phyloP scores from a whole-genome alignment of 2,329 filamentous ascomycete species.

The Paraphoma sp. region DNA sequence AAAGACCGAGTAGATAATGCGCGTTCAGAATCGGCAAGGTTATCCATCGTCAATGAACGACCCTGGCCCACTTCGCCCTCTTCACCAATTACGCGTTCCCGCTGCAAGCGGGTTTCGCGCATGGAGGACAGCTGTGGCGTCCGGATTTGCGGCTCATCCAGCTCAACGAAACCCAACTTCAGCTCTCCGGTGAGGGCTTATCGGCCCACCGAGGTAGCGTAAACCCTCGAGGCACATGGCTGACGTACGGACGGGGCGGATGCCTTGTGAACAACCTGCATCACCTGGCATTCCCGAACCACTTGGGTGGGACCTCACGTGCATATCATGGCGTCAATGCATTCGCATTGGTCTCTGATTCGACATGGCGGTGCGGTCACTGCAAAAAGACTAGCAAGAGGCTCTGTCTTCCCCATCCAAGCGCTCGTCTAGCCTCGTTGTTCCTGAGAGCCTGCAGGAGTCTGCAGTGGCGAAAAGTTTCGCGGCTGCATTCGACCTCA shows the following conservation, averaged over 20 bases:
- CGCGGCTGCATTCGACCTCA: not conserved
- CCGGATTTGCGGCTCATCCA: slow-evolving; percentile 16
- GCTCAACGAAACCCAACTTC: slow-evolving; percentile 15
- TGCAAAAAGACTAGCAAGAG: slow-evolving; percentile 29
- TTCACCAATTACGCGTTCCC: slow-evolving; percentile 27
- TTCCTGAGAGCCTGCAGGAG: slow-evolving; percentile 31
- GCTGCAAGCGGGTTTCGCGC: slow-evolving; percentile 29
- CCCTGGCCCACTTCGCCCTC: not conserved
- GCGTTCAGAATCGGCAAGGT: slow-evolving; percentile 21
- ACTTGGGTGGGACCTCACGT: slow-evolving; percentile 25
- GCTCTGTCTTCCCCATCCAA: slow-evolving; percentile 46
- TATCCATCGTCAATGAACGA: slow-evolving; percentile 11
- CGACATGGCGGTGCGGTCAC: slow-evolving; percentile 19
- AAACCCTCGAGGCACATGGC: slow-evolving; percentile 33
- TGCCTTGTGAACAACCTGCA: slow-evolving; percentile 29
- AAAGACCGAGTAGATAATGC: not conserved
- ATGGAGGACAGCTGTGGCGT: slow-evolving; percentile 20
- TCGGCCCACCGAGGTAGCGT: slow-evolving; percentile 5
- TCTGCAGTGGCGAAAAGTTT: slow-evolving; percentile 4
- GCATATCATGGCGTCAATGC: slow-evolving; percentile 31
- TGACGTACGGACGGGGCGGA: slow-evolving; percentile 17
- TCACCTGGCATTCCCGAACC: slow-evolving; percentile 42
- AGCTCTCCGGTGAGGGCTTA: slow-evolving; percentile 17
- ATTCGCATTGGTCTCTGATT: slow-evolving; percentile 26
- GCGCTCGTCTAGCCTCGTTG: slow-evolving; percentile 27